Base-by-base conservation (phyloP, 805 yeast genomes). In the Sugiyamaella lignohabitans region DNA sequence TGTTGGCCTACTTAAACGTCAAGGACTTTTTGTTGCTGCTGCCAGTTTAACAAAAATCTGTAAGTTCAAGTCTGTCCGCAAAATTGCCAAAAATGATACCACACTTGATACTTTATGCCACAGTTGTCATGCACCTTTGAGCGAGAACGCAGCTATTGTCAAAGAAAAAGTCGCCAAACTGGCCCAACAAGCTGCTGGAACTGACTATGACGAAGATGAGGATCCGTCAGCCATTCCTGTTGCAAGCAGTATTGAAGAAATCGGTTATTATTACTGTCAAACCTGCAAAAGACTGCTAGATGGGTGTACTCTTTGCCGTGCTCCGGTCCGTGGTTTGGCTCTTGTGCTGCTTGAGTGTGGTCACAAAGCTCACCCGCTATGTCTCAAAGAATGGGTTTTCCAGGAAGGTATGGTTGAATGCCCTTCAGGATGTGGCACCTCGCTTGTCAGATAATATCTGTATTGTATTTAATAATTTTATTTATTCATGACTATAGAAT, bases 261-360 rank as follows among this genome's bases (percentile, higher is more conserved):
- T 35, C 14, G 95, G 94, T 1, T 80, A 74, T 55, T 88, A 96
- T 95, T 85, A 82, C 62, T 89, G 97, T 66, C 87, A 80, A 45
- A 72, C 70, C 19, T 89, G 97, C 62, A 66, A 72, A 8, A 68
- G 65, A 43, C 68, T 69, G 14, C 80, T 79, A 50, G 81, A 79
- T 49, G 74, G 79, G n/a, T 89, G 97, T 63, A 72, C 81, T 22
- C 76, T 81, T 51, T 89, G 97, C 63, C 74, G 82, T 51, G 83
- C 76, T 58, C 87, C 95, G 0, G 71, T 89, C 57, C 78, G 76
- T 53, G 94, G 94, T 0, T 69, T 84, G 47, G 73, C 81, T 14
- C 75, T 84, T 14, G 74, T 68, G 51, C 66, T 70, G 50, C 61
- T 84, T 43, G 74, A 69, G 21, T 91, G 98, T 68, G 97, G 96